Percentiles rank a stretch among this genome's conserved stretches.
These are phyloP conservation scores for Yarrowia divulgata DNA, from an alignment of 805 yeast species.

Conservation along the genomic window DNA sequence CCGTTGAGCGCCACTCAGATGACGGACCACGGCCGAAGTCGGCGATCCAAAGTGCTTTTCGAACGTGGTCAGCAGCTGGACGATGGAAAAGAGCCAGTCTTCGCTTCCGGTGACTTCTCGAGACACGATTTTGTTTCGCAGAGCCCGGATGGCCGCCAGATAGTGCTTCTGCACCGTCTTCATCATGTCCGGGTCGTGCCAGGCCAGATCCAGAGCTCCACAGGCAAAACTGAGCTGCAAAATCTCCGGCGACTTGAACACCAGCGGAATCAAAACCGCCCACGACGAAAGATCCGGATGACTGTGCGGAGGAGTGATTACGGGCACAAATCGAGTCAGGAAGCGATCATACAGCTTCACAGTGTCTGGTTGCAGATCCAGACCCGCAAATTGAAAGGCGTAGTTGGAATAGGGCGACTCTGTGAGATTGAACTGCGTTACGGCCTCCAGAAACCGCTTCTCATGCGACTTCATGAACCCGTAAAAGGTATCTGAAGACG, in stretches of 20 bases:
- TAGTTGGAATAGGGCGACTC: conserved; percentile 31
- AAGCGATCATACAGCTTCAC: conserved; percentile 22
- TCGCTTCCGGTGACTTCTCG: conserved; percentile 14
- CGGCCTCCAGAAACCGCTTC: conserved; percentile 19
- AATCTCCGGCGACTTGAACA: conserved; percentile 35
- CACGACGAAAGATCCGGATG: conserved; percentile 32
- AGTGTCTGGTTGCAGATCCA: conserved; percentile 25
- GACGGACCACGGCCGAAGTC: conserved; percentile 10
- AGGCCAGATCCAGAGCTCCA: conserved; percentile 32
- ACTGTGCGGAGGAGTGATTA: conserved; percentile 23
- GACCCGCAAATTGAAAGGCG: conserved; percentile 28
- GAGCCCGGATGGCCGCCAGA: conserved; percentile 11
- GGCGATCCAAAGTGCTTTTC: conserved; percentile 31
- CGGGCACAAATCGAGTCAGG: conserved; percentile 29
- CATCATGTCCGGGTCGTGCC: conserved; percentile 30
- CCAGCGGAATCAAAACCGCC: conserved; percentile 33
- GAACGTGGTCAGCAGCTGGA: conserved; percentile 22
- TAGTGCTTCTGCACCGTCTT: conserved; percentile 28
- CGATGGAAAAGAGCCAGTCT: conserved; percentile 29
- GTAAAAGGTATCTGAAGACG: conserved; percentile 19
- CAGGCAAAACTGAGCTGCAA: conserved; percentile 32
- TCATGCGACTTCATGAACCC: conserved; percentile 27
- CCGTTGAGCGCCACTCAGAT: conserved; percentile 27
- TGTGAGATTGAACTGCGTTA: conserved; percentile 25
- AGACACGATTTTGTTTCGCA: conserved; percentile 18